Conservation (phyloP, 2,329 filamentous ascomycete genomes). For the Dactylellina leptospora region DNA sequence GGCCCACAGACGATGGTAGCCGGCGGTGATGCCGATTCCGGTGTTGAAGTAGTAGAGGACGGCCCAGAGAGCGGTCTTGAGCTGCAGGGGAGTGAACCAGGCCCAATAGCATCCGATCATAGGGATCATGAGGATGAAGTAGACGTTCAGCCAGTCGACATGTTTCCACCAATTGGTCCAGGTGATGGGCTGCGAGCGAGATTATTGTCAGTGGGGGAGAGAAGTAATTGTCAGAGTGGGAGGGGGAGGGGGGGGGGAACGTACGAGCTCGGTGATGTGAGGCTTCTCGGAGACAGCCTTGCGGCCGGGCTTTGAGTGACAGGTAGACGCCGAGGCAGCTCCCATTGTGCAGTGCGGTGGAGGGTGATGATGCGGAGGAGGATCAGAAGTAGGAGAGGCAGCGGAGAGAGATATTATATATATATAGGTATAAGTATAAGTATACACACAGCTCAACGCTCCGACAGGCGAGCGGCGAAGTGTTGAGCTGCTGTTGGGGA, state of each 20-base stretch:
- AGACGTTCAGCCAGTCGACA: constrained; percentile 90
- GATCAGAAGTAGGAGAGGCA: constrained; percentile 45
- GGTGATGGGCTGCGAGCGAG: constrained; percentile 74
- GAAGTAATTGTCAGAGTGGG: too few species aligned
- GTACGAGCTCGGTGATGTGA: constrained; percentile 75
- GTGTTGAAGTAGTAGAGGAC: constrained; percentile 85
- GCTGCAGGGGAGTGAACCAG: constrained; percentile 78
- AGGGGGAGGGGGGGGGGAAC: background rate
- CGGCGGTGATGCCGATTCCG: constrained; percentile 79
- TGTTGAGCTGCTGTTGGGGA: constrained; percentile 43
- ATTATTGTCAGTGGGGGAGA: too few species aligned
- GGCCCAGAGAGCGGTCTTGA: constrained; percentile 77
- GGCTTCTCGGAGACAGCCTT: constrained; percentile 69
- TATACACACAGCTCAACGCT: too few species aligned
- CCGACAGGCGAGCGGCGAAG: background rate
- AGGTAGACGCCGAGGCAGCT: constrained; percentile 65
- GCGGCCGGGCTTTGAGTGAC: constrained; percentile 65
- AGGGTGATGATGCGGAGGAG: too few species aligned
- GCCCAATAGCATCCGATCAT: constrained; percentile 76
- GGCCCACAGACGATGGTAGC: constrained; percentile 85
- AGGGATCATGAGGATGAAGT: constrained; percentile 80
- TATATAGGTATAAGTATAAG: background rate
- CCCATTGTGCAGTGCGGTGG: constrained; percentile 64
- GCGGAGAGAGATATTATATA: constrained; percentile 32
- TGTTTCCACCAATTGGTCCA: constrained; percentile 88